Conservation (phyloP, 1,284 basidiomycete species). For the Puccinia coronata region DNA sequence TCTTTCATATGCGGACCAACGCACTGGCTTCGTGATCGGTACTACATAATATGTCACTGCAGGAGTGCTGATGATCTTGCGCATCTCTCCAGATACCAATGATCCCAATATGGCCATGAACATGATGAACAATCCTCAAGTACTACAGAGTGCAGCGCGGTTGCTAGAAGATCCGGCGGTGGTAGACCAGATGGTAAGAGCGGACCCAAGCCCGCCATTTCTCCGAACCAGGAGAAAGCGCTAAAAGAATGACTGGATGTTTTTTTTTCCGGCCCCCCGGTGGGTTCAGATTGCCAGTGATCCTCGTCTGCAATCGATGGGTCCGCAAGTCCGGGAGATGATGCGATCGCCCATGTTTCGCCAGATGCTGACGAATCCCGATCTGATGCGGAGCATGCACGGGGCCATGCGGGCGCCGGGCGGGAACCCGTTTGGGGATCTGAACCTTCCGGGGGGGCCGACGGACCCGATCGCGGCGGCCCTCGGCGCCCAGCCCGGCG, state of each 20-base stretch:
- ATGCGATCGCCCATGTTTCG: conserved; percentile 69
- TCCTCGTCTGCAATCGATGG: conserved; percentile 76
- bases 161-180: conserved; percentile 67
- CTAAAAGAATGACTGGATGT: neutral
- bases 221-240: neutral
- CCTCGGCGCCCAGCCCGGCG: conserved; percentile 24
- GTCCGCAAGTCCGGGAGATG: conserved; percentile 74
- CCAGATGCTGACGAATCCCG: conserved; percentile 68
- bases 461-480: conserved; percentile 44
- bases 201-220: too few relatives aligned
- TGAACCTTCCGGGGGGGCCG: conserved; percentile 67
- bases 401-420: conserved; percentile 53
- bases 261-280: too few relatives aligned
- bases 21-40: too few relatives aligned
- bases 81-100: conserved; percentile 23
- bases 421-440: conserved; percentile 65
- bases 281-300: conserved; percentile 67
- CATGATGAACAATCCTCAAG: conserved; percentile 50
- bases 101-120: conserved; percentile 50
- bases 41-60: too few relatives aligned
- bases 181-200: conserved; percentile 68
- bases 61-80: too few relatives aligned
- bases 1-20: too few relatives aligned
- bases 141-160: conserved; percentile 38
- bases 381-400: conserved; percentile 50